Percentiles rank a stretch among this genome's conserved stretches.
phyloP scores from a whole-genome alignment of 805 yeast species.

The Cyberlindnera veronae region DNA sequence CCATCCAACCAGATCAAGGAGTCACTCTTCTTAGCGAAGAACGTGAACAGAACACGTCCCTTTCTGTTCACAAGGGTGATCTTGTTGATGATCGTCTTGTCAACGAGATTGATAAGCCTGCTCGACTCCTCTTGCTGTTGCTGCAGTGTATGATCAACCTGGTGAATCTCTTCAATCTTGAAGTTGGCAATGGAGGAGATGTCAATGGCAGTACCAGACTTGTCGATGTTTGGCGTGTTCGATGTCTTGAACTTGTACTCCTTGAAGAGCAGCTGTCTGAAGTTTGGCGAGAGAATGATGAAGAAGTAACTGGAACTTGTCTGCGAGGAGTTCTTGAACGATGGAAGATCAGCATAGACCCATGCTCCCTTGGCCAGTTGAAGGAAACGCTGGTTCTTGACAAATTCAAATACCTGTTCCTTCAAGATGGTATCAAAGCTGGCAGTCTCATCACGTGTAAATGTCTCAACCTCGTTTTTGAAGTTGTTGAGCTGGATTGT shows the following conservation, averaged over 20 bases:
- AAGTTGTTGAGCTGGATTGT: slow-evolving; percentile 46
- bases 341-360: slow-evolving; percentile 66
- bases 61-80: slow-evolving; percentile 46
- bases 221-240: slow-evolving; percentile 53
- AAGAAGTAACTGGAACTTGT: slow-evolving; percentile 43
- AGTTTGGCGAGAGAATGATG: slow-evolving; percentile 63
- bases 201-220: slow-evolving; percentile 50
- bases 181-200: slow-evolving; percentile 49
- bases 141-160: slow-evolving; percentile 41
- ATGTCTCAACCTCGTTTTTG: slow-evolving; percentile 32
- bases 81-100: slow-evolving; percentile 55
- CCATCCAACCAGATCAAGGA: slow-evolving; percentile 81
- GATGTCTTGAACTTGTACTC: slow-evolving; percentile 48
- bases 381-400: slow-evolving; percentile 69
- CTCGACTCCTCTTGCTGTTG: slow-evolving; percentile 31
- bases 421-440: slow-evolving; percentile 49
- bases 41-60: slow-evolving; percentile 44
- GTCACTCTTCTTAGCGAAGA: slow-evolving; percentile 66
- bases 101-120: slow-evolving; percentile 51
- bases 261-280: slow-evolving; percentile 56
- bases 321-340: slow-evolving; percentile 20
- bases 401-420: slow-evolving; percentile 63
- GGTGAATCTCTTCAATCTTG: slow-evolving; percentile 46
- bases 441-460: slow-evolving; percentile 45
- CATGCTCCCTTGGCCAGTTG: slow-evolving; percentile 75